Evolutionary conservation across 2,329 filamentous ascomycete genomes (phyloP).

Genomic region (Paraconiothyrium sp.): DNA sequence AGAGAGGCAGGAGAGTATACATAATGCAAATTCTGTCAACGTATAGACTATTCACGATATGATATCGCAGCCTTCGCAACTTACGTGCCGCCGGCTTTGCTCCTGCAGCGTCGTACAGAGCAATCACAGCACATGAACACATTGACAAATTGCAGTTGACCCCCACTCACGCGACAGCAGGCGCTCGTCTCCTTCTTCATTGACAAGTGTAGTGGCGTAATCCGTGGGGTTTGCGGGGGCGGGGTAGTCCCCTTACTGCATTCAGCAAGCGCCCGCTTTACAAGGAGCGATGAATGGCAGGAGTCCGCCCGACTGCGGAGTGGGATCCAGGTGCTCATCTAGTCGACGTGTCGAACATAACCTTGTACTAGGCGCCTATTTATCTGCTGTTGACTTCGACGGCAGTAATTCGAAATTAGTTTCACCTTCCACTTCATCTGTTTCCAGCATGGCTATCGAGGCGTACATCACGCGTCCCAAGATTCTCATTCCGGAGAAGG

Average conservation of each 20-base stretch:
- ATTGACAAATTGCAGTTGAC: not conserved
- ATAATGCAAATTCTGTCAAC: not conserved
- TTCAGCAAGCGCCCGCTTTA: constrained; percentile 28
- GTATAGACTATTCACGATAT: not conserved
- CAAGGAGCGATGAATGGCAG: constrained; percentile 32
- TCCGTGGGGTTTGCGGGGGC: constrained; percentile 44
- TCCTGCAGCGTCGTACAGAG: not conserved
- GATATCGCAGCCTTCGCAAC: not conserved
- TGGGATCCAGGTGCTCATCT: constrained; percentile 1
- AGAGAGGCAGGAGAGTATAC: not conserved
- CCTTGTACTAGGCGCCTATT: not conserved
- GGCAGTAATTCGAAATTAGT: not conserved
- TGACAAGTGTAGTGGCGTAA: constrained; percentile 27
- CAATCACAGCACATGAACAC: not conserved
- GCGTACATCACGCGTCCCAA: constrained; percentile 52
- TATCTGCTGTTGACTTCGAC: not conserved
- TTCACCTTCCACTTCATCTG: not conserved
- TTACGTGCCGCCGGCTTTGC: constrained; percentile 7
- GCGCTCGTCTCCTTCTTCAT: constrained; percentile 8
- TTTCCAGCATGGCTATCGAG: constrained; percentile 42
- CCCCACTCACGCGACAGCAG: not conserved
- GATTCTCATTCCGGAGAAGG: constrained; percentile 80
- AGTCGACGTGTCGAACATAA: constrained; percentile 6
- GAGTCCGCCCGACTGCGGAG: constrained; percentile 24
- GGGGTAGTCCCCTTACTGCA: constrained; percentile 39